Percentiles rank a stretch among this genome's conserved stretches.
phyloP scores from a whole-genome alignment of 805 yeast genomes.

The Saccharomycopsis sp. region DNA sequence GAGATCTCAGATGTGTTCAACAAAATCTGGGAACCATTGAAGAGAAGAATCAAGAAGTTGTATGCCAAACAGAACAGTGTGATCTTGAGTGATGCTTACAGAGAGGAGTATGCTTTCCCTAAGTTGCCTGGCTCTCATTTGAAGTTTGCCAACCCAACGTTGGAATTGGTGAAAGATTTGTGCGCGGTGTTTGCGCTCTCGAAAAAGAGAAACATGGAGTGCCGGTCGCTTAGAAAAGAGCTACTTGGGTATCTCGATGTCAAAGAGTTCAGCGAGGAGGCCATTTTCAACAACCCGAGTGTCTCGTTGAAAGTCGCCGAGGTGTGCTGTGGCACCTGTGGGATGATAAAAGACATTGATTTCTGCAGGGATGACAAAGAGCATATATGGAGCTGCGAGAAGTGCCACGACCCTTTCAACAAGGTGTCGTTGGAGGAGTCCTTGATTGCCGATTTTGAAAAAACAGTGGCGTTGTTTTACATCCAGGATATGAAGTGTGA shows the following conservation, averaged over 20 bases:
- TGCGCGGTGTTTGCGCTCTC: conserved; percentile 68
- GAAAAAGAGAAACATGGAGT: conserved; percentile 56
- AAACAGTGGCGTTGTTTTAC: conserved; percentile 48
- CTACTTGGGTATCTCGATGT: conserved; percentile 66
- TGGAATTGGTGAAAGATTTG: conserved; percentile 70
- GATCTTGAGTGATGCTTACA: conserved; percentile 54
- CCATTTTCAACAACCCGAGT: conserved; percentile 67
- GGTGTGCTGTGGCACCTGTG: conserved; percentile 74
- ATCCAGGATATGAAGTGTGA: conserved; percentile 75
- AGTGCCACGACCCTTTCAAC: conserved; percentile 58
- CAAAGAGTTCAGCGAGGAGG: conserved; percentile 74
- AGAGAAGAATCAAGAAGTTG: conserved; percentile 57
- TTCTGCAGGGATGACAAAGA: conserved; percentile 59
- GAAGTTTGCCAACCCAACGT: conserved; percentile 54
- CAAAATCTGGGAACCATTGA: conserved; percentile 47
- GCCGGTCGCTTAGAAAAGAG: conserved; percentile 64
- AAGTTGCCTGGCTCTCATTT: conserved; percentile 64
- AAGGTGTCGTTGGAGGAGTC: conserved; percentile 70
- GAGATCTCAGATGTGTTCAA: conserved; percentile 39
- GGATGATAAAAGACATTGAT: conserved; percentile 65
- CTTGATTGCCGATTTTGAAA: conserved; percentile 55
- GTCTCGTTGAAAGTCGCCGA: conserved; percentile 56
- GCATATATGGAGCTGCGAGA: conserved; percentile 47
- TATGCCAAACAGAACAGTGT: conserved; percentile 65
- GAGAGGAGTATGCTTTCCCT: conserved; percentile 65